Conservation (phyloP, 1,284 basidiomycete genomes). For the Lignosus rhinocerotis region DNA sequence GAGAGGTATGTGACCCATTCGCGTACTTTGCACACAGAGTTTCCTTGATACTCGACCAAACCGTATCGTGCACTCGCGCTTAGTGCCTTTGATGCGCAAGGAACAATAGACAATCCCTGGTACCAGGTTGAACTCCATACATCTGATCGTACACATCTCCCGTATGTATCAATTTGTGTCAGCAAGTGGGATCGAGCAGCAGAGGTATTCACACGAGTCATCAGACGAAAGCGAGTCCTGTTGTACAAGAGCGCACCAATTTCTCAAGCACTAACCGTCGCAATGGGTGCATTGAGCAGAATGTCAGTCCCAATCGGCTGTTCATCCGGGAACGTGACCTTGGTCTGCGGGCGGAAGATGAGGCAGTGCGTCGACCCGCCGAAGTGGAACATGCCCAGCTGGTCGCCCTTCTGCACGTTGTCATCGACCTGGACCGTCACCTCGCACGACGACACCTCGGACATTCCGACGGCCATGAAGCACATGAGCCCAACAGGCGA, state of each 20-base stretch:
- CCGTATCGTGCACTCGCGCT: too few relatives aligned
- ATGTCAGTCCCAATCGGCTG: neutral
- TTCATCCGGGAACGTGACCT: neutral
- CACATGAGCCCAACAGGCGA: constrained; percentile 40
- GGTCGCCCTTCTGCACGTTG: constrained; percentile 44
- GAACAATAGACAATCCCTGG: too few relatives aligned
- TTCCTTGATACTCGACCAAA: too few relatives aligned
- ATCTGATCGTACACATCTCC: too few relatives aligned
- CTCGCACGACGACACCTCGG: constrained; percentile 47
- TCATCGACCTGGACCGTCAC: constrained; percentile 29
- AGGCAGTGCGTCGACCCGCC: constrained; percentile 50
- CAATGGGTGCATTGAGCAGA: constrained; percentile 7
- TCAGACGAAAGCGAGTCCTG: neutral
- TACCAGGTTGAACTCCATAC: too few relatives aligned
- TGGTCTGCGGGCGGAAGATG: constrained; percentile 34
- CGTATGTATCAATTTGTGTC: too few relatives aligned
- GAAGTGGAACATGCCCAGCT: constrained; percentile 54
- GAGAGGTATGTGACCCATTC: too few relatives aligned
- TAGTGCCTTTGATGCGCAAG: too few relatives aligned
- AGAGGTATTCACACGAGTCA: neutral
- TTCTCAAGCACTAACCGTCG: neutral
- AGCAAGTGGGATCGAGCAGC: too few relatives aligned
- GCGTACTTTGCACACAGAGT: too few relatives aligned
- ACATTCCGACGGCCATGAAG: constrained; percentile 46
- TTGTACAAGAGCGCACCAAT: neutral